A percentile compares a stretch with the other conserved stretches of the same genome.
These are phyloP conservation scores for Phytophthora megakarya DNA, from an alignment of 352 stramenopile species.

Conservation along the genomic window DNA sequence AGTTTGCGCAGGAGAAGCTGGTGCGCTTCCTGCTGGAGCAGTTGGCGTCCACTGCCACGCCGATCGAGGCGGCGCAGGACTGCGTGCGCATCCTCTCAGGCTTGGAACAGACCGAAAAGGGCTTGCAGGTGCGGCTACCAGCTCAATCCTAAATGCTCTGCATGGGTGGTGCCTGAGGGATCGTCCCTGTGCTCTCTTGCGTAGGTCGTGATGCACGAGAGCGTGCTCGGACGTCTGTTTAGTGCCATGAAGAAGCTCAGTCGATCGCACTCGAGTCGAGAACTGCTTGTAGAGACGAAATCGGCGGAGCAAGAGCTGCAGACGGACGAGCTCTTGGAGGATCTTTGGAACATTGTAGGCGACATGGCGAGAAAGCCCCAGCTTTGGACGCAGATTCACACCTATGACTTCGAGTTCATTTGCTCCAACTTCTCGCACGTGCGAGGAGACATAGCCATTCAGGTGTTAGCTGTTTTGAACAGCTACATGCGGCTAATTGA, in stretches of 20 bases:
- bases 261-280: slow-evolving; percentile 31
- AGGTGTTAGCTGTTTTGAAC: slow-evolving; percentile 61
- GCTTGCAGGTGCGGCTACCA: slow-evolving; percentile 38
- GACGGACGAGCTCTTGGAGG: slow-evolving; percentile 29
- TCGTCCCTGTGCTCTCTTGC: slow-evolving; percentile 31
- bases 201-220: slow-evolving; percentile 55
- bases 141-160: slow-evolving; percentile 25
- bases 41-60: slow-evolving; percentile 33
- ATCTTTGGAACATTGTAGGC: slow-evolving; percentile 58
- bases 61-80: slow-evolving; percentile 44
- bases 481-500: slow-evolving; percentile 62
- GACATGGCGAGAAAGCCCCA: slow-evolving; percentile 34
- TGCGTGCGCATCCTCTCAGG: slow-evolving; percentile 58
- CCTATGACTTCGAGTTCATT: slow-evolving; percentile 71
- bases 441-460: slow-evolving; percentile 37
- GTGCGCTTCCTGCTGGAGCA: slow-evolving; percentile 62
- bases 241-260: slow-evolving; percentile 51
- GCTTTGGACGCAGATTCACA: slow-evolving; percentile 57
- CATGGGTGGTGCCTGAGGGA: slow-evolving; percentile 20
- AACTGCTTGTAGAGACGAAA: slow-evolving; percentile 26
- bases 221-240: slow-evolving; percentile 49
- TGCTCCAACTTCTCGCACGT: slow-evolving; percentile 60
- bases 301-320: slow-evolving; percentile 22
- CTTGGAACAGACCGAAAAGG: slow-evolving; percentile 52
- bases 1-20: slow-evolving; percentile 74